phyloP scores from a whole-genome alignment of 2,329 filamentous ascomycete genomes.

The Erysiphe neolycopersici region DNA sequence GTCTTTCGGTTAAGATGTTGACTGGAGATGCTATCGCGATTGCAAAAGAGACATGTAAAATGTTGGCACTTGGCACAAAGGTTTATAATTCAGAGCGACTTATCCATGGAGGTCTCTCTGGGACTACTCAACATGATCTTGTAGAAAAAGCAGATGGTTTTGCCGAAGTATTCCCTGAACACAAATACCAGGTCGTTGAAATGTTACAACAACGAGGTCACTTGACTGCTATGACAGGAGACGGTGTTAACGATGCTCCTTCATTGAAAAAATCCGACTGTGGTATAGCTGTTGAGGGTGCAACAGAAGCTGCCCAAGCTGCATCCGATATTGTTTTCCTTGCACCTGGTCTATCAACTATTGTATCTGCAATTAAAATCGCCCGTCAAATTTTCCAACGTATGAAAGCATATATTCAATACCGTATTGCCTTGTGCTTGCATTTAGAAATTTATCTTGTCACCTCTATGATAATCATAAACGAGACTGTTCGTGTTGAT shows the following conservation, averaged over 20 bases:
- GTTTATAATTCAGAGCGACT: constrained; percentile 59
- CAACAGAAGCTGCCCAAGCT: constrained; percentile 71
- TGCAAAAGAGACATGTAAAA: constrained; percentile 61
- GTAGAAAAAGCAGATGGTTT: constrained; percentile 81
- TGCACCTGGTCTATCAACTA: constrained; percentile 68
- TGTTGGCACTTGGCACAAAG: constrained; percentile 54
- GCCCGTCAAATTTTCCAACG: constrained; percentile 90
- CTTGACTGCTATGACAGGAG: constrained; percentile 87
- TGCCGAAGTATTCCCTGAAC: constrained; percentile 80
- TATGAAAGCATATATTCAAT: constrained; percentile 91
- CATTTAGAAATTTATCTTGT: constrained; percentile 67
- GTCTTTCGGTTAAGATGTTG: constrained; percentile 58
- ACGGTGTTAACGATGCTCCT: constrained; percentile 83
- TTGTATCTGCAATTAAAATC: constrained; percentile 80
- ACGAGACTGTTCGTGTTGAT: constrained; percentile 45
- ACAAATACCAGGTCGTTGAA: constrained; percentile 88
- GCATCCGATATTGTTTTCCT: constrained; percentile 89
- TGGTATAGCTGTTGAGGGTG: constrained; percentile 81
- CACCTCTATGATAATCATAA: constrained; percentile 54
- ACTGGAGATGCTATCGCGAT: constrained; percentile 60
- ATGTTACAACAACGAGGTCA: constrained; percentile 85
- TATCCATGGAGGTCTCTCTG: constrained; percentile 48
- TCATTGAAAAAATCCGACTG: constrained; percentile 87
- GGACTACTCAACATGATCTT: constrained; percentile 48
- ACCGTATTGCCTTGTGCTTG: constrained; percentile 77